These are phyloP conservation scores for Debaryomyces sp. DNA, from an alignment of 1,139 yeast species.

Conservation along the genomic window DNA sequence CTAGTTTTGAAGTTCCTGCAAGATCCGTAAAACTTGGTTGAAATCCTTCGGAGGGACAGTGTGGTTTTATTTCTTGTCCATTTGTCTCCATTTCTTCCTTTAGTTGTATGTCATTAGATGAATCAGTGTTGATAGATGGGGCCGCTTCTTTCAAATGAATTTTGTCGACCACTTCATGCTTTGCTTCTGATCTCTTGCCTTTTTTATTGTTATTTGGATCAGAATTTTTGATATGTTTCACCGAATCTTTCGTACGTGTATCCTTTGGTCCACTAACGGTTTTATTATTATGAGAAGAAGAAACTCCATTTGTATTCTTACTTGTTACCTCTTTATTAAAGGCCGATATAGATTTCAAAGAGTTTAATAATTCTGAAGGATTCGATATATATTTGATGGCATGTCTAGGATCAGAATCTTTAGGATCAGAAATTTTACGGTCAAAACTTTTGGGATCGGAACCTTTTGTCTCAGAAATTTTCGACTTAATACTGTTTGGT, in stretches of 20 bases:
- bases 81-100: constrained; percentile 7
- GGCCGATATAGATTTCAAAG: not conserved
- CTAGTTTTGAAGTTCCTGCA: constrained; percentile 13
- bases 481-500: not conserved
- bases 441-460: not conserved
- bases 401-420: not conserved
- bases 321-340: not conserved
- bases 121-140: not conserved
- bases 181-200: not conserved
- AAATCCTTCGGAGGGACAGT: constrained; percentile 2
- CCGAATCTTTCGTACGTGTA: not conserved
- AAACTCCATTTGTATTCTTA: not conserved
- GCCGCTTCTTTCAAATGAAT: not conserved
- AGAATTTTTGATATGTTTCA: not conserved
- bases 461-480: not conserved
- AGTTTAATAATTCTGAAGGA: not conserved
- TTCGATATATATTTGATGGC: not conserved
- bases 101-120: not conserved
- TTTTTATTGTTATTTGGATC: not conserved
- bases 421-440: not conserved
- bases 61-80: constrained; percentile 10
- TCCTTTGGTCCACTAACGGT: not conserved
- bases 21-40: constrained; percentile 8
- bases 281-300: not conserved
- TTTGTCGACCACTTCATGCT: not conserved